These are phyloP conservation scores for Diaporthe caulivora DNA, from an alignment of 2,329 filamentous ascomycete genomes.

Conservation along the genomic window DNA sequence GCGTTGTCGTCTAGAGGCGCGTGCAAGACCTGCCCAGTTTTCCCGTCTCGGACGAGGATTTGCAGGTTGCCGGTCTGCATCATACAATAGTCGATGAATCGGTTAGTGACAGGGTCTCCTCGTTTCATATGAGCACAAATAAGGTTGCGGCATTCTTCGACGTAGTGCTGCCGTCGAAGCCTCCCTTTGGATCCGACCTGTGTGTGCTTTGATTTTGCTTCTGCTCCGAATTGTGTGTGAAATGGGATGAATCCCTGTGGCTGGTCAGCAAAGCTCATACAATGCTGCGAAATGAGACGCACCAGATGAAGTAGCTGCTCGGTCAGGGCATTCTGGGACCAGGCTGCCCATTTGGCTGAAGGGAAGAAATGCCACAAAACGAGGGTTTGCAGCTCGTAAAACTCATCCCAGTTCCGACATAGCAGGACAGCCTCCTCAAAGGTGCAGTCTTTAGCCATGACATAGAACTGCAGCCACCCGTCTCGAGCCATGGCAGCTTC, in stretches of 20 bases:
- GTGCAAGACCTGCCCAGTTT: constrained; percentile 46
- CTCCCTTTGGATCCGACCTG: constrained; percentile 43
- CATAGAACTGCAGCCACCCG: constrained; percentile 64
- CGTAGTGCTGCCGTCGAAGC: constrained; percentile 42
- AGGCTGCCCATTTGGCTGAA: constrained; percentile 57
- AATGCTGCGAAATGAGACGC: constrained; percentile 37
- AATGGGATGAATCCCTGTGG: constrained; percentile 22
- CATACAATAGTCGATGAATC: constrained; percentile 48
- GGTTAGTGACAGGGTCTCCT: constrained; percentile 47
- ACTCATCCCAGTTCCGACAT: constrained; percentile 64
- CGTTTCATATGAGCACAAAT: constrained; percentile 51
- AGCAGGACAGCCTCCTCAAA: constrained; percentile 59
- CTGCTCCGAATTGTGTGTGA: constrained; percentile 37
- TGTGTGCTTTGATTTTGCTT: constrained; percentile 42
- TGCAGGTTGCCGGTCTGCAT: constrained; percentile 46
- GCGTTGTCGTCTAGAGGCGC: constrained; percentile 42
- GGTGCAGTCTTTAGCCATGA: constrained; percentile 61
- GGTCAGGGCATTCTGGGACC: constrained; percentile 52
- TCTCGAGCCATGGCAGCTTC: constrained; percentile 59
- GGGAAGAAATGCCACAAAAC: constrained; percentile 61
- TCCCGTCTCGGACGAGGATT: constrained; percentile 47
- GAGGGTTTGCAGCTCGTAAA: constrained; percentile 60
- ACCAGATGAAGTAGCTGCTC: constrained; percentile 56
- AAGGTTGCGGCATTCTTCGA: constrained; percentile 47
- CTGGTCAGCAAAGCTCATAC: not conserved